Percentiles rank a stretch among this genome's conserved stretches.
phyloP scores from a whole-genome alignment of 352 stramenopile species.

The Phytopythium delawarense region DNA sequence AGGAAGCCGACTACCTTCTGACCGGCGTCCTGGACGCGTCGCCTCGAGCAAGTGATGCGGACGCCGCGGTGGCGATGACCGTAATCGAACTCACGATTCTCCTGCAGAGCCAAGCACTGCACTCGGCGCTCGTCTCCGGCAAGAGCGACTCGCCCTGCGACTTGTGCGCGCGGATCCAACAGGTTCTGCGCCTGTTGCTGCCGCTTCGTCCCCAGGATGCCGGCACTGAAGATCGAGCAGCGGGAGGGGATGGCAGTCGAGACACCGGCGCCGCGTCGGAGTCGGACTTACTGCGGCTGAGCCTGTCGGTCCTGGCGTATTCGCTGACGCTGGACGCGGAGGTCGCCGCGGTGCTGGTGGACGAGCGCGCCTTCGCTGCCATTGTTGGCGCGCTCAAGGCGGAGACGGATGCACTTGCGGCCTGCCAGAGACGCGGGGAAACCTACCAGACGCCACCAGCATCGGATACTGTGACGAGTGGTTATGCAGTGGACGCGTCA shows the following conservation, averaged over 20 bases:
- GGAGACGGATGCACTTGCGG: slow-evolving; percentile 5
- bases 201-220: neutral
- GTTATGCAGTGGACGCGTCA: neutral
- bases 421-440: neutral
- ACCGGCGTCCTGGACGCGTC: slow-evolving; percentile 33
- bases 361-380: slow-evolving; percentile 25
- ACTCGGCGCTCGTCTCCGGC: slow-evolving; percentile 30
- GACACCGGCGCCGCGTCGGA: neutral
- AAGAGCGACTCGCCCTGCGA: slow-evolving; percentile 5
- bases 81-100: slow-evolving; percentile 37
- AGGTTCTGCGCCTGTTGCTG: slow-evolving; percentile 26
- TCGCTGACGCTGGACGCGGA: slow-evolving; percentile 29
- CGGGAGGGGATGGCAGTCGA: neutral
- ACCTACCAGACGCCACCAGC: neutral
- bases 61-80: slow-evolving; percentile 17
- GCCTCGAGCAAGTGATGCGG: slow-evolving; percentile 1
- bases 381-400: slow-evolving; percentile 22
- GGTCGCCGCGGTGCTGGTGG: slow-evolving; percentile 26
- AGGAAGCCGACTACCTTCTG: slow-evolving; percentile 59
- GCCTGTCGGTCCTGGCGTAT: slow-evolving; percentile 25
- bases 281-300: neutral
- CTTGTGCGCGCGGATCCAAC: slow-evolving; percentile 21
- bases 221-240: too few species aligned
- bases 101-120: slow-evolving; percentile 26
- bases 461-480: neutral